Base-by-base conservation (phyloP, 768 basidiomycete species). In the Auricularia sp. region DNA sequence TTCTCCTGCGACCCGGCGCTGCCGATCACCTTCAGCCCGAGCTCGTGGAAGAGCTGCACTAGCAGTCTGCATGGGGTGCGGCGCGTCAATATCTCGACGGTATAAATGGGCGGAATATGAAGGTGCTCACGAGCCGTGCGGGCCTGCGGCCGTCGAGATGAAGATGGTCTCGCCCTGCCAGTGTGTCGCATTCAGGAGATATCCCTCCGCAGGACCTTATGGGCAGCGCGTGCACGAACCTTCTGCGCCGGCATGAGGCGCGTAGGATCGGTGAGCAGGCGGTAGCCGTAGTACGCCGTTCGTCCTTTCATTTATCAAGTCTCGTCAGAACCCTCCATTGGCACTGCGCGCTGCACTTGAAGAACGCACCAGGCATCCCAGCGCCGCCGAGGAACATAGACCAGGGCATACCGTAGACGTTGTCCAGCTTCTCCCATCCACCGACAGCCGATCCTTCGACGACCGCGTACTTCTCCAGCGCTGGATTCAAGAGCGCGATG, bases 1-100 rank as follows among this genome's bases (percentile, higher is more conserved):
- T 92, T 90, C 62, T 87, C 85, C n/a, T 90, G 86, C 0, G 83
- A 82, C 1, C 90, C 87, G 0, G 87, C 85, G 0, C 85, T 87
- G 0, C 82, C 86, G 61, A 92, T 87, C 45, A 90, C 89, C 68
- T 85, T 87, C 44, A 79, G 66, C 0, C 81, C 81, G 0, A 75
- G 71, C 1, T 67, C 67, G 67, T 80, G 80, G 33, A 80, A 79
- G n/a, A 81, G 67, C 70, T 81, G 79, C 37, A 77, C 72, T 56
- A 80, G 78, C n/a, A 78, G 36, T 3, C 63, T 69, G 24, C 59
- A 14, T 54, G 33, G 3, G 13, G 0, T 5, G 18, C 16, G 21
- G 1, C 61, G 11, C 8, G 13, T 34, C 18, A 24, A 56, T 13
- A 18, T n/a, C n/a, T 7, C 18, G 33, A 21, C 8, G n/a, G 29